These are phyloP conservation scores for Cladophialophora carrionii DNA, from an alignment of 2,329 filamentous ascomycete species.

Conservation along the genomic window DNA sequence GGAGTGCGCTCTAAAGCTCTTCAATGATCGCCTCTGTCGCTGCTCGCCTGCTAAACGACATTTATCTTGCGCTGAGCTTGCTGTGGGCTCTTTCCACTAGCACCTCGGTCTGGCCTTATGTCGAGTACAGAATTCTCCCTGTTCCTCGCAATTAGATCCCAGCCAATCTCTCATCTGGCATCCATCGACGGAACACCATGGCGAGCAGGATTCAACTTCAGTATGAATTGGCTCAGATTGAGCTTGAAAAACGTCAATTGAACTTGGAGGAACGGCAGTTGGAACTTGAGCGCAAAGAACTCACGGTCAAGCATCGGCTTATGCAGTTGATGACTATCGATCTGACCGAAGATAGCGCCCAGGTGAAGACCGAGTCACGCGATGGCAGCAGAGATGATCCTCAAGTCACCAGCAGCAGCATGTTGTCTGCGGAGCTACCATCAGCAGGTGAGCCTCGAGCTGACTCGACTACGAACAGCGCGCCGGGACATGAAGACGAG, in stretches of 20 bases:
- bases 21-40: neutral
- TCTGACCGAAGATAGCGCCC: neutral
- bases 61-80: neutral
- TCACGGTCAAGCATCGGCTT: neutral
- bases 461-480: neutral
- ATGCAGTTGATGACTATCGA: neutral
- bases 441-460: neutral
- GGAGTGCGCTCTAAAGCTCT: too few relatives aligned
- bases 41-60: neutral
- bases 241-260: neutral
- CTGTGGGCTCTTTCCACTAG: neutral
- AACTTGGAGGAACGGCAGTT: neutral
- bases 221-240: constrained; percentile 2
- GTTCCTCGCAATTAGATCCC: neutral
- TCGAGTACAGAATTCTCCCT: neutral
- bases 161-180: neutral
- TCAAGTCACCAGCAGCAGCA: neutral
- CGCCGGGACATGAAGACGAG: neutral
- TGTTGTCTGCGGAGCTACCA: neutral
- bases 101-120: neutral
- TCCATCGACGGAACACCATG: neutral
- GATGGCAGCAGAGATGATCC: neutral
- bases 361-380: neutral
- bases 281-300: neutral
- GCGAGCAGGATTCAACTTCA: neutral